These are phyloP conservation scores for Pholiota molesta DNA, from an alignment of 768 basidiomycete species.

Conservation along the genomic window DNA sequence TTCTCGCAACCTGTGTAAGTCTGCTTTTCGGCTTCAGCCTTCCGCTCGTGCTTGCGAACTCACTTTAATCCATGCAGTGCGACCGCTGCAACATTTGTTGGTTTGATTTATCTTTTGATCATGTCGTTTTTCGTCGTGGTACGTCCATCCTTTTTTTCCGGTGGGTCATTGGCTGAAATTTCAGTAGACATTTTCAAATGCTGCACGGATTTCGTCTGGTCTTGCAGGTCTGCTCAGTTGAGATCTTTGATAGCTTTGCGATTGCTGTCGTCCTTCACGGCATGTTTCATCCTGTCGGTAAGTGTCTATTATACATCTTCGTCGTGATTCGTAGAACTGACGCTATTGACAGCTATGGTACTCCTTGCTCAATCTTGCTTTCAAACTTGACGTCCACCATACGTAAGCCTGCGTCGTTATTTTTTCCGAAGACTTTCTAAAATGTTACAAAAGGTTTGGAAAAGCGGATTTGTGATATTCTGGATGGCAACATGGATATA, in stretches of 20 bases:
- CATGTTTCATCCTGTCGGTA: constrained; percentile 43
- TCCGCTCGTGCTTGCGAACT: not conserved
- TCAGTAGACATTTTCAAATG: constrained; percentile 9
- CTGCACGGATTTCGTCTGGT: constrained; percentile 33
- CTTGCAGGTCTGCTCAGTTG: constrained; percentile 29
- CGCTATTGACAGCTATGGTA: constrained; percentile 49
- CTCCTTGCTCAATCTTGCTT: constrained; percentile 60
- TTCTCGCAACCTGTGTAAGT: constrained; percentile 68
- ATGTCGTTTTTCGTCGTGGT: constrained; percentile 44
- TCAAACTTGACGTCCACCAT: constrained; percentile 56
- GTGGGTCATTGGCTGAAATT: not conserved
- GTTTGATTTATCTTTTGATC: constrained; percentile 56
- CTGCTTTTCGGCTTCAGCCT: not conserved
- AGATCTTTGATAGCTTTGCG: constrained; percentile 35
- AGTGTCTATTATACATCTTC: not conserved
- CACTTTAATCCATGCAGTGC: constrained; percentile 36
- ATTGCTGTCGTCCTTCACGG: constrained; percentile 29
- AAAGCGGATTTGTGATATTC: constrained; percentile 59
- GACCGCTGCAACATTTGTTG: constrained; percentile 55
- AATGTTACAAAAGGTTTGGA: constrained; percentile 26
- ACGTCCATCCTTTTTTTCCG: constrained; percentile 15
- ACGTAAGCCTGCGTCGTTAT: constrained; percentile 33
- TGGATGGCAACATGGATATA: constrained; percentile 68
- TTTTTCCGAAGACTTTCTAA: constrained; percentile 23
- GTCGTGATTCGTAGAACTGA: not conserved